Base-by-base conservation (phyloP, 768 basidiomycete species). In the Amyloporia xantha region DNA sequence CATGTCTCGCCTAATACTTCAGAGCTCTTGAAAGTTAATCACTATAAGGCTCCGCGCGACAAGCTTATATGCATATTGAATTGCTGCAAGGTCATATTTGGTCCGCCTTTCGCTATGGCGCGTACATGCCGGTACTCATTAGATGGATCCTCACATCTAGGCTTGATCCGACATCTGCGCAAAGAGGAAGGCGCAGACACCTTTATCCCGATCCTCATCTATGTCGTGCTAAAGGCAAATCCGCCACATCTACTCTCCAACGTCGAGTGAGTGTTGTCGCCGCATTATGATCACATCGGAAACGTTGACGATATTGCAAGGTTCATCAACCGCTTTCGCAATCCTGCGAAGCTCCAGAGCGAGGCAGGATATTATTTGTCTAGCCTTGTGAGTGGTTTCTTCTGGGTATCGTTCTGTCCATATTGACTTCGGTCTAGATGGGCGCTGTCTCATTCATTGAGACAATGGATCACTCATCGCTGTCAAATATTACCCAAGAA, bases 61-160 rank as follows among this genome's bases (percentile, higher is more conserved):
- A 99, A 99, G 69, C 72, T 98, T 44, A 98, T 99, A 48, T 98
- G 96, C 66, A 87, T 98, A 33, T 69, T 98, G 43, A 99, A 99
- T 62, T 89, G 83, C 66, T 99, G 94, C 81, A 99, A 99, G 71
- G 92, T 99, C 66, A 98, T 99, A 58, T 98, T 96, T 60, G 96
- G 95, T 93, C 55, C 52, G 86, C 30, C n/a, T 51, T 26, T 40
- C 38, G 24, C n/a, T 35, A 35, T 43, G 9, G 26, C 24, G 17
- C n/a, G 33, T 25, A n/a, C 44, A 41, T 54, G 10, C 53, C 54
- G 24, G 39, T 42, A 25, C 10, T 15, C 5, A 19, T 27, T 17
- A 12, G 9, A 43, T 55, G 19, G 47, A 45, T 48, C 15, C 45
- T 19, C 26, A 37, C 38, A 25, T 52, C 12, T 59, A 96, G 93